A percentile compares a stretch with the other conserved stretches of the same genome.
Evolutionary conservation across 1,139 yeast species (phyloP).

Genomic region (Yamadazyma triangularis): DNA sequence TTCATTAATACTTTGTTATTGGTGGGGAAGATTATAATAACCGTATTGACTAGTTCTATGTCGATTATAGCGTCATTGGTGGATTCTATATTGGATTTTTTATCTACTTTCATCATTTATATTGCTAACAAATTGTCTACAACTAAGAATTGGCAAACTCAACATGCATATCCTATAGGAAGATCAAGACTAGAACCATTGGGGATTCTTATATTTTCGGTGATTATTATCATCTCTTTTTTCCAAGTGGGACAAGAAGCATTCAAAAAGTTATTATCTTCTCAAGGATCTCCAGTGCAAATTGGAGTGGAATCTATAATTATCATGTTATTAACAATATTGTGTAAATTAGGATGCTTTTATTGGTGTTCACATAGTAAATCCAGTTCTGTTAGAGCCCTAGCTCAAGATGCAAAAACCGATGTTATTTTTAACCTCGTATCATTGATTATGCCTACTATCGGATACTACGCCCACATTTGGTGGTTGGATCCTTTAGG

Average conservation of each 20-base stretch:
- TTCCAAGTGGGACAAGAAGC: conserved; percentile 72
- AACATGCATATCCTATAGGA: conserved; percentile 60
- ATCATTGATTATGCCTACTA: conserved; percentile 64
- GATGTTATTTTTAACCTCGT: conserved; percentile 70
- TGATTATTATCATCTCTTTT: conserved; percentile 67
- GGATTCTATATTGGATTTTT: conserved; percentile 69
- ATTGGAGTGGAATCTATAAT: conserved; percentile 51
- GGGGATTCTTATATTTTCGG: conserved; percentile 71
- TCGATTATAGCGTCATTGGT: conserved; percentile 76
- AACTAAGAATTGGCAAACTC: conserved; percentile 48
- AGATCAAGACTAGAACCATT: conserved; percentile 71
- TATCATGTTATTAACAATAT: conserved; percentile 63
- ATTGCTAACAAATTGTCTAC: conserved; percentile 56
- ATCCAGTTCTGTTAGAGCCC: conserved; percentile 70
- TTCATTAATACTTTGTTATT: conserved; percentile 55
- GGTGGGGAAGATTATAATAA: conserved; percentile 59
- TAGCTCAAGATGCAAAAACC: conserved; percentile 79
- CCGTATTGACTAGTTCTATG: conserved; percentile 60
- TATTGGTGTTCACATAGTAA: conserved; percentile 59
- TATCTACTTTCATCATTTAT: conserved; percentile 71
- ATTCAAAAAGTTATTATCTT: conserved; percentile 27
- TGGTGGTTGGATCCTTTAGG: conserved; percentile 78
- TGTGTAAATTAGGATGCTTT: conserved; percentile 58
- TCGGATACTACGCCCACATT: conserved; percentile 46
- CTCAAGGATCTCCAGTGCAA: conserved; percentile 35